phyloP scores from a whole-genome alignment of 305 asterid species.

The Ruellia speciosa region DNA sequence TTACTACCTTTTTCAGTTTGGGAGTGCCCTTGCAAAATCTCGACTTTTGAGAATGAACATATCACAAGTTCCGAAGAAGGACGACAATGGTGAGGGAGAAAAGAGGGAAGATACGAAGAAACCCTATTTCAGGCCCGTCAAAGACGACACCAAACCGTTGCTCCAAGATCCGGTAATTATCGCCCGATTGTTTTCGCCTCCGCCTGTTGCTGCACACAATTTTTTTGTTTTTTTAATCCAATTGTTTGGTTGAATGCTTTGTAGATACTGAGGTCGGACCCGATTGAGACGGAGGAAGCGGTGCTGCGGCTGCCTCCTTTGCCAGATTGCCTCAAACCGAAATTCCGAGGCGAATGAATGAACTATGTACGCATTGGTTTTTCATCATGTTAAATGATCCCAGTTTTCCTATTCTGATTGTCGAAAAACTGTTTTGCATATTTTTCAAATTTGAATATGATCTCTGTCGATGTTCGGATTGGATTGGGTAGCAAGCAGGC shows the following conservation, averaged over 20 bases:
- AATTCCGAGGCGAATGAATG: slow-evolving; percentile 5
- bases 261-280: slow-evolving; percentile 74
- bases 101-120: slow-evolving; percentile 25
- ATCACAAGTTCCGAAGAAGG: slow-evolving; percentile 21
- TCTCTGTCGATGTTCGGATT: neutral
- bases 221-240: neutral
- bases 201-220: neutral
- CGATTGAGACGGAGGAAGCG: slow-evolving; percentile 80
- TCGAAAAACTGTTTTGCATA: too few relatives aligned
- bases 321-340: slow-evolving; percentile 31
- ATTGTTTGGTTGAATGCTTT: neutral
- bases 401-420: too few relatives aligned
- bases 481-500: neutral
- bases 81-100: slow-evolving; percentile 17
- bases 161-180: slow-evolving; percentile 65
- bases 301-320: slow-evolving; percentile 71
- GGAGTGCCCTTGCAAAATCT: too few relatives aligned
- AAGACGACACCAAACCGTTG: slow-evolving; percentile 71
- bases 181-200: neutral
- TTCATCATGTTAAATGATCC: too few relatives aligned
- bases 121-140: slow-evolving; percentile 59
- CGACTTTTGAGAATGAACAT: neutral
- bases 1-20: too few relatives aligned
- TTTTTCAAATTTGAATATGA: too few relatives aligned
- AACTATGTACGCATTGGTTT: neutral